Evolutionary conservation across 163 green algal genomes (phyloP).

Genomic region (Trebouxia gelatinosa): DNA sequence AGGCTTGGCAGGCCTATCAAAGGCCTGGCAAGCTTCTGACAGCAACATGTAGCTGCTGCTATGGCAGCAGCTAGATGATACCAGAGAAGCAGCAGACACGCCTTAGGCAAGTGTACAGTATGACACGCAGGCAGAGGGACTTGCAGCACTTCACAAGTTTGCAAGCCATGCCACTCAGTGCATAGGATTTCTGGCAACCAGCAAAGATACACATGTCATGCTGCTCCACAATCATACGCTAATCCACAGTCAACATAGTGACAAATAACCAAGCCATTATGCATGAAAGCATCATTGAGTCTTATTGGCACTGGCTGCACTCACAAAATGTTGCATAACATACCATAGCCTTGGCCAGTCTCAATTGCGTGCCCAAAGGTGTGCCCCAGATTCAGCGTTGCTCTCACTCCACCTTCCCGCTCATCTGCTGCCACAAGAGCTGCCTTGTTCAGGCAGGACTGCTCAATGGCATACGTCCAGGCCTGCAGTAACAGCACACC

Average conservation of each 20-base stretch:
- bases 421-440: slow-evolving; percentile 94
- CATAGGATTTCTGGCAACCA: neutral
- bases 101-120: too few relatives aligned
- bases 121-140: too few relatives aligned
- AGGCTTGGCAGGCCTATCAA: too few relatives aligned
- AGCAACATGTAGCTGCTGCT: too few relatives aligned
- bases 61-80: too few relatives aligned
- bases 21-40: too few relatives aligned
- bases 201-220: neutral
- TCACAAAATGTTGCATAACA: neutral
- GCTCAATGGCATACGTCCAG: slow-evolving; percentile 89
- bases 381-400: slow-evolving; percentile 98
- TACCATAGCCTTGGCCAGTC: slow-evolving; percentile 53
- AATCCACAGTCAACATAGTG: neutral
- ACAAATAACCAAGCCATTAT: neutral
- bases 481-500: slow-evolving; percentile 37
- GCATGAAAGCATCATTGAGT: neutral
- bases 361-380: slow-evolving; percentile 98
- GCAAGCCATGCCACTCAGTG: too few relatives aligned
- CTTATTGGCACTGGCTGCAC: neutral
- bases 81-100: too few relatives aligned
- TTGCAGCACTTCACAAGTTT: too few relatives aligned
- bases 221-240: neutral
- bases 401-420: slow-evolving; percentile 89
- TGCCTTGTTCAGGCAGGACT: slow-evolving; percentile 97